Conservation (phyloP, 129 eudicot species). For the Saussurea involucrata region DNA sequence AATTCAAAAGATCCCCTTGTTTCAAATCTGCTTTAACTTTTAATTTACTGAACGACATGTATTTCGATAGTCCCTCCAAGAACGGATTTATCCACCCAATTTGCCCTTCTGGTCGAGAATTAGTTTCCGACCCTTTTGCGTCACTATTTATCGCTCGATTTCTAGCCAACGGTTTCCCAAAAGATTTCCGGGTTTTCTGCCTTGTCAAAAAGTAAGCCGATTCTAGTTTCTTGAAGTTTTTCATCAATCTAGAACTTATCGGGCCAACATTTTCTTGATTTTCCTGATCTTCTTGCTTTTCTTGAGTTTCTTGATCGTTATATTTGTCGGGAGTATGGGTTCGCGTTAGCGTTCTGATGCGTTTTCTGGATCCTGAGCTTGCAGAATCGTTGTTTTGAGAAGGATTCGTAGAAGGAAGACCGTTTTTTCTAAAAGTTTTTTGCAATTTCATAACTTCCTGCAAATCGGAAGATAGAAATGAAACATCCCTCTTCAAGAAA, state of each 20-base stretch:
- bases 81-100: slow-evolving; percentile 70
- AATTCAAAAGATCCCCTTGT: slow-evolving; percentile 88
- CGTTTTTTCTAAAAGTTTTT: slow-evolving; percentile 36
- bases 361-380: slow-evolving; percentile 48
- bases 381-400: slow-evolving; percentile 44
- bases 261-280: slow-evolving; percentile 36
- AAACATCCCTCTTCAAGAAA: slow-evolving; percentile 51
- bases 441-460: slow-evolving; percentile 70
- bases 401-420: slow-evolving; percentile 15
- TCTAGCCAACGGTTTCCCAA: slow-evolving; percentile 29
- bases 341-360: slow-evolving; percentile 42
- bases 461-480: slow-evolving; percentile 70
- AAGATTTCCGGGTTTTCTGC: slow-evolving; percentile 36
- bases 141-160: slow-evolving; percentile 43
- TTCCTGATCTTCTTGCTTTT: slow-evolving; percentile 9
- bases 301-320: slow-evolving; percentile 10
- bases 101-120: slow-evolving; percentile 40
- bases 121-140: slow-evolving; percentile 48
- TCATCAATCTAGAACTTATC: slow-evolving; percentile 58
- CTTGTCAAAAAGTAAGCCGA: slow-evolving; percentile 69
- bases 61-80: slow-evolving; percentile 78
- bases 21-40: slow-evolving; percentile 81
- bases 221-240: slow-evolving; percentile 80
- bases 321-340: slow-evolving; percentile 21
- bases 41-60: slow-evolving; percentile 58